phyloP scores from a whole-genome alignment of 2,329 filamentous ascomycete genomes.

The Epicoccum sorghinum region DNA sequence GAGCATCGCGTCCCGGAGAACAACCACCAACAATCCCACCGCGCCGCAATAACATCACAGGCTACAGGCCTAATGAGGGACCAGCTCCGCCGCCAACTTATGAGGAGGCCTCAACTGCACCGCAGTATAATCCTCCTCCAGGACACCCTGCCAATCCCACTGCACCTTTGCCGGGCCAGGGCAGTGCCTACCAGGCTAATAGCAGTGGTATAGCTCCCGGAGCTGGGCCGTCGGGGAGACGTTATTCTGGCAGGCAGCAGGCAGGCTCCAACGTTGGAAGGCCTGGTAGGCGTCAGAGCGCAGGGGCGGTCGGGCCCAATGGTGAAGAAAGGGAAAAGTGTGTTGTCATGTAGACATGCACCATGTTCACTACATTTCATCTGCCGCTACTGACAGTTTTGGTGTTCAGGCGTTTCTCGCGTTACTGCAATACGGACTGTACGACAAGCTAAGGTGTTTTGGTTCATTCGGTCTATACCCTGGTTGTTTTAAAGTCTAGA shows the following conservation, averaged over 20 bases:
- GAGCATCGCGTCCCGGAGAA: conserved; percentile 38
- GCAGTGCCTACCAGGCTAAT: conserved; percentile 35
- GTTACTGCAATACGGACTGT: not conserved
- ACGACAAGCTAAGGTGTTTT: too few species aligned
- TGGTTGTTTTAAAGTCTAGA: too few species aligned
- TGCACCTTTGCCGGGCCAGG: conserved; percentile 34
- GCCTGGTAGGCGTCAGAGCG: conserved; percentile 34
- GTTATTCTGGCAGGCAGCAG: conserved; percentile 22
- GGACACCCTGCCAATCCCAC: conserved; percentile 52
- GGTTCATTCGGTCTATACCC: too few species aligned
- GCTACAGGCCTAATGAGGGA: conserved; percentile 49
- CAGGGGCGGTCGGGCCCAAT: conserved; percentile 26
- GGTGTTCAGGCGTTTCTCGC: not conserved
- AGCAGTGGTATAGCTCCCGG: conserved; percentile 16
- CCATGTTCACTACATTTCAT: not conserved
- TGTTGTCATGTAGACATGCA: conserved; percentile 39
- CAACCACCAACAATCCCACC: conserved; percentile 55
- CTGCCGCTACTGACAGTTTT: not conserved
- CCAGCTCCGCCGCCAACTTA: conserved; percentile 68
- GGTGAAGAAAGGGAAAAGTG: conserved; percentile 41
- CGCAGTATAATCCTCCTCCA: conserved; percentile 60
- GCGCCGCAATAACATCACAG: conserved; percentile 43
- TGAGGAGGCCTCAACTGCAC: conserved; percentile 65
- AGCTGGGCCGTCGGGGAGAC: conserved; percentile 19
- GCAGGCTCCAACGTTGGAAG: conserved; percentile 17